Base-by-base conservation (phyloP, 768 basidiomycete species). In the Tulasnella sp. region DNA sequence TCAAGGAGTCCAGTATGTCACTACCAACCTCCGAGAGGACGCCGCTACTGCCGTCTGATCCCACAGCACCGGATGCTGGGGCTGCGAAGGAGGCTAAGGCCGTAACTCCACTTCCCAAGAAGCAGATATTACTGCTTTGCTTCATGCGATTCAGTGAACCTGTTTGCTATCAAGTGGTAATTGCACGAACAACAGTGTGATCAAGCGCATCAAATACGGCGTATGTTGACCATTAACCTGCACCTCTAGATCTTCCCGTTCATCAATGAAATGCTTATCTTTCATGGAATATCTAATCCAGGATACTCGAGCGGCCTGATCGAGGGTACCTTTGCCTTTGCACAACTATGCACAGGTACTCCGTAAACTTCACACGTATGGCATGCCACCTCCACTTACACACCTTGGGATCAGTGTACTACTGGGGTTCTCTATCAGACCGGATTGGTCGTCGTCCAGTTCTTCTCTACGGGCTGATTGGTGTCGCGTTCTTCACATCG, bases 261-360 rank as follows among this genome's bases (percentile, higher is more conserved):
- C 62, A 68, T 72, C 50, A 72, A 72, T 60, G 69, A 72, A 60
- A 69, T 71, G 68, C 64, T 67, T 10, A 66, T 41, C 22, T 46
- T 42, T n/a, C 53, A 34, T 11, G 62, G 49, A n/a, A 54, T 56
- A 22, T 51, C 48, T 15, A 62, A 50, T 46, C 48, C 49, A 25
- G 70, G 70, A n/a, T 71, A 70, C 49, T 71, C 69, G 48, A 69
- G 68, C 25, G 71, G 71, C 8, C 53, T 73, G 5, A 65, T 73
- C 3, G 70, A 68, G 51, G 56, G 69, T 63, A 66, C 67, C 10
- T 72, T 70, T 38, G 67, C 69, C 25, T 66, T 70, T 31, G 68
- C 70, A 0, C 71, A 72, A 60, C 70, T 71, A 46, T 43, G 63
- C 22, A 65, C 64, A n/a, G 53, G 58, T 65, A 44, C 19, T 8